These are phyloP conservation scores for Fomes fomentarius DNA, from an alignment of 1,284 basidiomycete species.

Conservation along the genomic window DNA sequence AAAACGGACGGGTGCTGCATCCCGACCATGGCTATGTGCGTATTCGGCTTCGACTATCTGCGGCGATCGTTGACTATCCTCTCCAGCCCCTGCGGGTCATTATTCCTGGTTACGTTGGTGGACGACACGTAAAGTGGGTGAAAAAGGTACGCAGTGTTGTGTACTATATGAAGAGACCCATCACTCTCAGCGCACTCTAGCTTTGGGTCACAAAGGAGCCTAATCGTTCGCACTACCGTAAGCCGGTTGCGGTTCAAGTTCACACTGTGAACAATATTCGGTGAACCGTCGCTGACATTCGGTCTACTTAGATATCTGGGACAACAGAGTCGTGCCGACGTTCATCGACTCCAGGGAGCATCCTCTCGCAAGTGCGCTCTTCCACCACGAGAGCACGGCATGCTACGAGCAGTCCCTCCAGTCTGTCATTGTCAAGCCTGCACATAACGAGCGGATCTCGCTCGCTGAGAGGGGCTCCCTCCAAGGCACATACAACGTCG, in stretches of 20 bases:
- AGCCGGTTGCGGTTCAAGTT: not conserved
- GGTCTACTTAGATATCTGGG: constrained; percentile 26
- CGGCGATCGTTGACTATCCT: not conserved
- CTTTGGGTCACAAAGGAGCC: constrained; percentile 26
- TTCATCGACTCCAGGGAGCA: constrained; percentile 27
- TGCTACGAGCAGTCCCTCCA: constrained; percentile 28
- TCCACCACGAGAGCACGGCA: constrained; percentile 26
- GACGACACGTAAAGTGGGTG: constrained; percentile 32
- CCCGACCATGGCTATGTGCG: constrained; percentile 30
- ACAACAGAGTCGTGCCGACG: constrained; percentile 28
- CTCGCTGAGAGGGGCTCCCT: constrained; percentile 3
- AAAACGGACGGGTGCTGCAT: constrained; percentile 29
- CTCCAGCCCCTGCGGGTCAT: constrained; percentile 25
- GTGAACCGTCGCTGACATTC: too few relatives aligned
- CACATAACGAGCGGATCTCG: constrained; percentile 22
- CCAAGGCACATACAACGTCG: constrained; percentile 18
- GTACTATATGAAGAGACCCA: not conserved
- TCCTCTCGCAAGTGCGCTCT: constrained; percentile 23
- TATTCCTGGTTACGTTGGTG: constrained; percentile 31
- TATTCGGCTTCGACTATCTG: not conserved
- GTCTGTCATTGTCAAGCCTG: constrained; percentile 28
- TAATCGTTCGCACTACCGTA: constrained; percentile 29
- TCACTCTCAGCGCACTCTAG: constrained; percentile 2
- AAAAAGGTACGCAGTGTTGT: constrained; percentile 18
- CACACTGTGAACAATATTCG: too few relatives aligned